Conservation (phyloP, 768 basidiomycete genomes). For the Erythrobasidium yunnanense region DNA sequence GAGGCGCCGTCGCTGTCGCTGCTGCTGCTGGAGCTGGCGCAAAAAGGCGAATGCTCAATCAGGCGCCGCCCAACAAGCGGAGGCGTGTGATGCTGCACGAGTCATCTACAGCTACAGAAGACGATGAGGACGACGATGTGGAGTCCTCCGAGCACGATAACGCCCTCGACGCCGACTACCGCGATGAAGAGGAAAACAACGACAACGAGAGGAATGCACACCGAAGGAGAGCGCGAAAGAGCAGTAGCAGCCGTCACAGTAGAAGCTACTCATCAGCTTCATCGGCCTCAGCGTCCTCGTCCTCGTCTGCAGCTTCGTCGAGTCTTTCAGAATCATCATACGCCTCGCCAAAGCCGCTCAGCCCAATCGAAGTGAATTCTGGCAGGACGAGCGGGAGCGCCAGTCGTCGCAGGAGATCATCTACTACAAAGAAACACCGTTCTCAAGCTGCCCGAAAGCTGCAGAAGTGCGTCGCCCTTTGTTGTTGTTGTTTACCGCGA, state of each 20-base stretch:
- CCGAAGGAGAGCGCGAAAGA: neutral
- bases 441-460: neutral
- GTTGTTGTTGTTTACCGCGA: neutral
- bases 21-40: neutral
- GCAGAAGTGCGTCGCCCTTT: neutral
- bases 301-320: neutral
- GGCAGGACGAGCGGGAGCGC: no score
- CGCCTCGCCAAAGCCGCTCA: neutral
- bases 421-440: neutral
- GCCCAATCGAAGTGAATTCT: neutral
- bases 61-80: slow-evolving; percentile 12
- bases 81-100: neutral
- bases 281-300: neutral
- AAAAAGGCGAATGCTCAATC: neutral
- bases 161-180: slow-evolving; percentile 17
- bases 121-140: neutral
- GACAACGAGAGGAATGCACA: neutral
- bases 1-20: neutral
- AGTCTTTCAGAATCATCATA: neutral
- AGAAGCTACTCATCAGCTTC: neutral
- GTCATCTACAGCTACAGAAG: slow-evolving; percentile 6
- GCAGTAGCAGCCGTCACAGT: neutral
- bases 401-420: no score
- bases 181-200: neutral
- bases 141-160: slow-evolving; percentile 15